Evolutionary conservation across 2,329 filamentous ascomycete species (phyloP).

Genomic region (Penicillium brasilianum): DNA sequence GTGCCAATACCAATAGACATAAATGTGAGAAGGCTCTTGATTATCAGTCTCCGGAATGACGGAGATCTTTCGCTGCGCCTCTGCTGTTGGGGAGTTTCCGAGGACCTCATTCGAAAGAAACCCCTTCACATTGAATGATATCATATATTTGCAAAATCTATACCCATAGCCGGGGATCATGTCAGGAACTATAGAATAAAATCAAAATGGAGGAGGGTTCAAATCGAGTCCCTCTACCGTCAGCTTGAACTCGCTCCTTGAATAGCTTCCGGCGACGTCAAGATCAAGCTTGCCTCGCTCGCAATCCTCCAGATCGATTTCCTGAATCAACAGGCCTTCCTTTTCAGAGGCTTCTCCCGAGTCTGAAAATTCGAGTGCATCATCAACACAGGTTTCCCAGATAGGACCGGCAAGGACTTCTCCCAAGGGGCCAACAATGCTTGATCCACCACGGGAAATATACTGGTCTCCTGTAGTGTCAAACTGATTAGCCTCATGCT

Average conservation of each 20-base stretch:
- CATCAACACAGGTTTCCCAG: constrained; percentile 67
- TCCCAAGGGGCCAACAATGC: constrained; percentile 78
- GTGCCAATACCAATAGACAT: no score
- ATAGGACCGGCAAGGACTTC: constrained; percentile 79
- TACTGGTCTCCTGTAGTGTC: constrained; percentile 45
- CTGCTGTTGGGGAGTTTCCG: no score
- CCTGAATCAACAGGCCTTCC: constrained; percentile 66
- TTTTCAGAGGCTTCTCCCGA: constrained; percentile 2
- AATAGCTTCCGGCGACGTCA: constrained; percentile 85
- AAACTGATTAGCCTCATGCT: background rate
- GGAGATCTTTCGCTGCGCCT: no score
- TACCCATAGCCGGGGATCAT: no score
- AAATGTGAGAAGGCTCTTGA: no score
- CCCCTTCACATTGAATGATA: no score
- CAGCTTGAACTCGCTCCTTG: constrained; percentile 70
- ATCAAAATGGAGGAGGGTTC: constrained; percentile 59
- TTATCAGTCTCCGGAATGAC: no score
- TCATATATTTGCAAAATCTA: no score
- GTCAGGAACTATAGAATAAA: no score
- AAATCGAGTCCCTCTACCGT: constrained; percentile 65
- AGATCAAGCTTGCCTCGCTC: constrained; percentile 79
- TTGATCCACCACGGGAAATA: constrained; percentile 76
- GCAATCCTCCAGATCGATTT: constrained; percentile 88
- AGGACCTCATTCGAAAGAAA: no score
- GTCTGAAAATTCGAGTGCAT: constrained; percentile 34